Base-by-base conservation (phyloP, 192 early-diverging fungal species). In the Coemansia brasiliensis region DNA sequence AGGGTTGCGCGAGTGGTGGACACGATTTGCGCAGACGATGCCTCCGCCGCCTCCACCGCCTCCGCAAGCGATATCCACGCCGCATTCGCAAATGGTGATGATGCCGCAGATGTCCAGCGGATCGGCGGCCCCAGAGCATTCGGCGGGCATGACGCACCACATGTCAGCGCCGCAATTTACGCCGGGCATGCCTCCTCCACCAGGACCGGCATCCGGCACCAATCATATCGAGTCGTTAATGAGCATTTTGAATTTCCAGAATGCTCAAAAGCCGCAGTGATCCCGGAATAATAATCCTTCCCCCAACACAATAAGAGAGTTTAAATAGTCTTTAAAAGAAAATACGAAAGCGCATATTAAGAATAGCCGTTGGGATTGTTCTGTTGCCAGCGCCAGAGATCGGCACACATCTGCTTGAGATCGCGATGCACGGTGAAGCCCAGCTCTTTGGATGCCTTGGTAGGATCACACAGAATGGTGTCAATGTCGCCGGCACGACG, bases 401-500 rank as follows among this genome's bases (percentile, higher is more conserved):
- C 84, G 17, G 61, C 65, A 55, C 89, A 90, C 74, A 88, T 88
- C 61, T 85, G 73, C 55, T 83, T 75, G 51, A 92, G 59, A 26
- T 63, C 62, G 21, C 67, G 67, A 2, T 57, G 69, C 21, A 89
- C 87, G 49, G 74, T 79, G 82, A 90, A 92, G 13, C 81, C 73
- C n/a, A 92, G 74, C 62, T 78, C 86, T 15, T 58, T 52, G 22
- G 82, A 59, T 10, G 90, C 86, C 59, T 72, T 81, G 56, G 80
- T 29, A 27, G 92, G 90, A 52, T 92, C 84, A 43, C 92, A 93
- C 48, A 92, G 87, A 38, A 94, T 87, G 22, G 87, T 82, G 41
- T 83, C 88, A n/a, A 91, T 89, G 82, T 96, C 94, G 26, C 94
- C 94, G 37, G 83, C 43, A 26, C 93, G 87, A 53, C 92, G 85